Evolutionary conservation across 2,329 filamentous ascomycete species (phyloP).

Genomic region (Calonectria crousiana): DNA sequence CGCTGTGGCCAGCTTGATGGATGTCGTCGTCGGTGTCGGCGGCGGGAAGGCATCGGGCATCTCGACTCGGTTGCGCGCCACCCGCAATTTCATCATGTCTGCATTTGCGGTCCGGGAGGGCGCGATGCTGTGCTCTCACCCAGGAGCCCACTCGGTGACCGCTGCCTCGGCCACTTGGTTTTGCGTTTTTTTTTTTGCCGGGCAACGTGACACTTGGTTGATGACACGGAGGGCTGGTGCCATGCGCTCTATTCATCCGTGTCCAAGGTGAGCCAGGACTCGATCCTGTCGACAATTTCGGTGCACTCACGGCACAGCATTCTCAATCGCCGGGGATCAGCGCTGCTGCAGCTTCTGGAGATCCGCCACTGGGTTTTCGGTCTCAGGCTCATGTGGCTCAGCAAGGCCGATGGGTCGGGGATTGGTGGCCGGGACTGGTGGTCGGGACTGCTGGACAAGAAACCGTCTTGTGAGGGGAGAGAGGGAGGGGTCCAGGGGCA

Average conservation of each 20-base stretch:
- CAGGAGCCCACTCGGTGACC: conserved; percentile 5
- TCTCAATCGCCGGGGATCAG: conserved; percentile 20
- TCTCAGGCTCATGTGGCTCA: conserved; percentile 29
- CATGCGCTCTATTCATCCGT: conserved; percentile 6
- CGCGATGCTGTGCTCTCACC: conserved; percentile 9
- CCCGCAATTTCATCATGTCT: conserved; percentile 16
- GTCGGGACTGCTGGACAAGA: background rate
- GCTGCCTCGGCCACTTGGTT: conserved; percentile 14
- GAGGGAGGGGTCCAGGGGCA: conserved; percentile 15
- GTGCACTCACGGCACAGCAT: background rate
- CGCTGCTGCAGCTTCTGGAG: conserved; percentile 20
- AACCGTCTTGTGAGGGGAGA: background rate
- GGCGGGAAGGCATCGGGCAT: conserved; percentile 12
- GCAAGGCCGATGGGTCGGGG: conserved; percentile 8
- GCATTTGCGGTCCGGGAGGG: conserved; percentile 13
- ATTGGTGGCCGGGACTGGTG: conserved; percentile 1
- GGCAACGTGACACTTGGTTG: background rate
- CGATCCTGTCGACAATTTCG: background rate
- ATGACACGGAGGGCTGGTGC: conserved; percentile 14
- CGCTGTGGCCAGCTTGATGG: conserved; percentile 31
- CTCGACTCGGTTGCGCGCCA: conserved; percentile 28
- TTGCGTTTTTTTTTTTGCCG: conserved; percentile 3
- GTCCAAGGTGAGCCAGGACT: background rate
- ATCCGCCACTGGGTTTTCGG: conserved; percentile 16
- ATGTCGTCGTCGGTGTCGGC: conserved; percentile 19